Base-by-base conservation (phyloP, 495 filamentous ascomycete genomes). In the Penicillium atrosanguineum region DNA sequence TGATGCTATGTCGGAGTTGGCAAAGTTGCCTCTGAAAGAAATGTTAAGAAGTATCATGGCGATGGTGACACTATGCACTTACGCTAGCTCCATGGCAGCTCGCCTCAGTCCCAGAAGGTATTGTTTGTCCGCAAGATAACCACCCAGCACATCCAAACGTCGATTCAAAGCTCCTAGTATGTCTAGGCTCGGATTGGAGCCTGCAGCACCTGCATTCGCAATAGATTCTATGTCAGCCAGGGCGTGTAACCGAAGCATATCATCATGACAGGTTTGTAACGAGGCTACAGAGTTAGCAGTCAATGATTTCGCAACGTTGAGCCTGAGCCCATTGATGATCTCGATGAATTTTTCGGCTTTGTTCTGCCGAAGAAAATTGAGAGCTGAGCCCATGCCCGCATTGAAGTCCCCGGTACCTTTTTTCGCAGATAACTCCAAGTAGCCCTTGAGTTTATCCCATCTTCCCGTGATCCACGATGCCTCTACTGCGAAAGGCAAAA, bases 101-200 rank as follows among this genome's bases (percentile, higher is more conserved):
- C 93, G 80, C 47, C 91, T 79, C 19, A 97, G 76, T 2, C 91
- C 87, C n/a, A 99, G 79, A 23, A 99, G 70, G 61, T 96, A 96
- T 67, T 97, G 93, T 67, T 97, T 97, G 63, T 97, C 90, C 39
- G 86, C 81, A 23, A 88, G 82, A 62, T 90, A 96, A 4, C 90
- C 86, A 3, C 94, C 94, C 9, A 99, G 69, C 9, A 92, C 80
- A 62, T 92, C 87, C 44, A 97, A 71, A 8, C 95, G 87, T 37
- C 86, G 81, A 59, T 86, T 80, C 14, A 97, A 71, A 8, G 83
- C 79, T 56, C 76, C 70, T 0, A 86, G 64, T 20, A 91, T 63
- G 18, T 68, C 67, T 26, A 67, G 56, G 56, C 61, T 65, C 44
- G 69, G 49, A 6, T 60, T 59, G 15, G 65, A 54, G 26, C 68